These are phyloP conservation scores for Colletotrichum ledebouriae DNA, from an alignment of 2,329 filamentous ascomycete genomes.

Conservation along the genomic window DNA sequence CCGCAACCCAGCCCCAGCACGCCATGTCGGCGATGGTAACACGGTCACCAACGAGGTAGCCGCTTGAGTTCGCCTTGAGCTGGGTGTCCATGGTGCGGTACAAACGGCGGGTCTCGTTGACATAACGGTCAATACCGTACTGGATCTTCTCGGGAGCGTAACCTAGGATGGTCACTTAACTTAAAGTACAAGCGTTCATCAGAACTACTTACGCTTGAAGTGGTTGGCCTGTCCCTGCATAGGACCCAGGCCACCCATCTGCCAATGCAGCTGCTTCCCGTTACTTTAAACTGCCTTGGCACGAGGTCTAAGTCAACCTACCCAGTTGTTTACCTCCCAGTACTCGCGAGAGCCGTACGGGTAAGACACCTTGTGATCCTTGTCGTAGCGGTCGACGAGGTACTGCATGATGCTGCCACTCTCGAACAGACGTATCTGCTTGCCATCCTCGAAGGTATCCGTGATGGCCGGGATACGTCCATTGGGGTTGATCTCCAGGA, in stretches of 20 bases:
- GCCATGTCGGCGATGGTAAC: conserved; percentile 84
- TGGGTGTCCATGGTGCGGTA: conserved; percentile 84
- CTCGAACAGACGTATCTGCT: conserved; percentile 83
- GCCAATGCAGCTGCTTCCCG: conserved; percentile 70
- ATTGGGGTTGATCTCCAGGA: conserved; percentile 92
- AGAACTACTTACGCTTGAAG: conserved; percentile 70
- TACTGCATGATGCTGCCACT: conserved; percentile 88
- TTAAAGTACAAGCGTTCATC: neutral
- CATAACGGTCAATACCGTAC: conserved; percentile 86
- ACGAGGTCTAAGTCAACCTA: conserved; percentile 47
- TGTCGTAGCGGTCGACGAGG: conserved; percentile 84
- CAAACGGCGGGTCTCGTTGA: conserved; percentile 85
- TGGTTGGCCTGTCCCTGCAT: conserved; percentile 91
- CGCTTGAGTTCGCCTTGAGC: conserved; percentile 68
- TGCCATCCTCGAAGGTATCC: conserved; percentile 81
- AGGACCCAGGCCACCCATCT: conserved; percentile 84
- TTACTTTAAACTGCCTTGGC: conserved; percentile 22
- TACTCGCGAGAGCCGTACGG: conserved; percentile 79
- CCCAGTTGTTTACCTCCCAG: conserved; percentile 86
- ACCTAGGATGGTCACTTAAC: conserved; percentile 51
- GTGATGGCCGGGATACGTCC: conserved; percentile 91
- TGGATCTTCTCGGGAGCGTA: conserved; percentile 87
- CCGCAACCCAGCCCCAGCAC: conserved; percentile 82
- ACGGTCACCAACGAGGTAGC: conserved; percentile 76
- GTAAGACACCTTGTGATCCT: conserved; percentile 85